Percentiles rank a stretch among this genome's conserved stretches.
Evolutionary conservation across 441 rosid species (phyloP).

Genomic region (Omphalea diandra): DNA sequence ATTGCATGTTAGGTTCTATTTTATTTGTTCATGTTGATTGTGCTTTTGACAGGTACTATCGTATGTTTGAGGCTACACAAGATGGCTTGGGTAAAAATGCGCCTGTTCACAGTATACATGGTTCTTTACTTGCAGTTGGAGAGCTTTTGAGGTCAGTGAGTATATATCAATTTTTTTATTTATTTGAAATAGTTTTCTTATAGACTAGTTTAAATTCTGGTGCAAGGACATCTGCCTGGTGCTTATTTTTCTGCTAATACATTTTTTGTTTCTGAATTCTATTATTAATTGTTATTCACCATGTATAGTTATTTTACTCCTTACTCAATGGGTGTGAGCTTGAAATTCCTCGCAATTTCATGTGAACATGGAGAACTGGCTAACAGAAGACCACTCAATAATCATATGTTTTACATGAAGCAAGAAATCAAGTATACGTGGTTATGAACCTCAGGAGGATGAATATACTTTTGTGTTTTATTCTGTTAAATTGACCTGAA

Average conservation of each 20-base stretch:
- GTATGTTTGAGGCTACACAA: conserved; percentile 99
- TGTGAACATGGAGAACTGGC: no score
- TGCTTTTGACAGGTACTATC: conserved; percentile 72
- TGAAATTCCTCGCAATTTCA: background rate
- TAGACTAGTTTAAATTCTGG: background rate
- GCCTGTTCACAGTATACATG: conserved; percentile 98
- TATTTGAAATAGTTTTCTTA: background rate
- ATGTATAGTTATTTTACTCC: background rate
- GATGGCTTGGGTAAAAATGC: conserved; percentile 97
- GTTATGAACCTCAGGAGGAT: no score
- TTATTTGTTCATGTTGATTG: conserved; percentile 1
- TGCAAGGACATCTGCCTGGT: background rate
- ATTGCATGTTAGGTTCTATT: background rate
- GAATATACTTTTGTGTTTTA: no score
- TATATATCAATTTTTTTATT: background rate
- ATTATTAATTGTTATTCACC: background rate
- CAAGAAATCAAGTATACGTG: no score
- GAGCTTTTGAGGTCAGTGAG: conserved; percentile 84
- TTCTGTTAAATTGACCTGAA: no score
- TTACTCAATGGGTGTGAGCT: background rate
- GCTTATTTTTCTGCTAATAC: no score
- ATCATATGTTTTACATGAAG: no score
- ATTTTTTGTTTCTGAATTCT: background rate
- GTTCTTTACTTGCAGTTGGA: conserved; percentile 99
- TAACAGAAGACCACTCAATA: no score